Base-by-base conservation (phyloP, 2,329 filamentous ascomycete genomes). In the Aspergillus alliaceus region DNA sequence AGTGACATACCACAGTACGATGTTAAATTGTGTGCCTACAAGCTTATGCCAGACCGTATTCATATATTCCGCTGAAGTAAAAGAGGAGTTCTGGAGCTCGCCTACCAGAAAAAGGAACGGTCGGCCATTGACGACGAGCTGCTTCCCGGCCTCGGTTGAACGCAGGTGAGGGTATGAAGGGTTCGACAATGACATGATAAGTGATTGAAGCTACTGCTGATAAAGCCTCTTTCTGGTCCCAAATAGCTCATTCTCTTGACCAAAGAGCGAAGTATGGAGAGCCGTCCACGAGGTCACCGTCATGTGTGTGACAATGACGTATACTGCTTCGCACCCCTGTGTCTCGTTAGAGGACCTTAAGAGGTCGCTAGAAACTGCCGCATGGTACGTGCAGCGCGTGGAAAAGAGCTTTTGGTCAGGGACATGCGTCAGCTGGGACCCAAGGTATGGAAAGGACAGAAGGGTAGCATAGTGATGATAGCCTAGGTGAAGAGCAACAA, bases 1-100 rank as follows among this genome's bases (percentile, higher is more conserved):
- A 0, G 74, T 74, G 1, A 80, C 73, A 51, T 69, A 75, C 1
- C 77, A 79, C 3, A 81, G 69, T 2, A 80, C 62, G 2, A 78
- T 80, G 59, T 81, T 81, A 60, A 79, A 67, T 54, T 77, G 69
- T 14, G 69, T 76, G 18, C 69, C 69, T 4, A 67, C 68, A 59
- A 81, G 67, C 49, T 77, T 78, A 31, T 72, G 69, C 77, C 78
- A 82, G 6, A 75, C 66, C 7, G 72, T 68, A 15, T 69, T 63
- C 78, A 82, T 81, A 56, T 76, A 80, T 46, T 72, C 67, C 7
- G 75, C 70, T 5, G 76, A 80, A 8, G 72, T 76, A 47, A 81
- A 68, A 1, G 77, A 78, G 0, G 79, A 81, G 61, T 81, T 81
- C 54, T 81, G 79, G 35, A 80, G 65, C 66, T 81, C 77, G 9